Evolutionary conservation across 805 yeast species (phyloP).

Genomic region (Maudiozyma turicensis): DNA sequence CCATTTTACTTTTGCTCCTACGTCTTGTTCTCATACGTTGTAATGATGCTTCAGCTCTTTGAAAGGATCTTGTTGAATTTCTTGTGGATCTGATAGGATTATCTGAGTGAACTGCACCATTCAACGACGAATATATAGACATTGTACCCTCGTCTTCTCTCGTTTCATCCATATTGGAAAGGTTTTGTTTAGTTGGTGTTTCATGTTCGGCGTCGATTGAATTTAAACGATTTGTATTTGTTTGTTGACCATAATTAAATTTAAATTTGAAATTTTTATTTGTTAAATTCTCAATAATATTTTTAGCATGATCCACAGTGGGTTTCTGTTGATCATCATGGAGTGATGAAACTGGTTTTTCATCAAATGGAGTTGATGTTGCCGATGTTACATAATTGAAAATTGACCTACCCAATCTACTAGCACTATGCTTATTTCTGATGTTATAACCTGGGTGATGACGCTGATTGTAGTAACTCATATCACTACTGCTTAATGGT

Average conservation of each 20-base stretch:
- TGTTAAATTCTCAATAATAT: slow-evolving; percentile 19
- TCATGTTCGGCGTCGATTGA: neutral
- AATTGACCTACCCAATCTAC: slow-evolving; percentile 21
- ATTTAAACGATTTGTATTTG: neutral
- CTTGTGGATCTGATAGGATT: slow-evolving; percentile 30
- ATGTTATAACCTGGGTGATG: slow-evolving; percentile 6
- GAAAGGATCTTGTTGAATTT: slow-evolving; percentile 39
- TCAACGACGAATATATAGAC: slow-evolving; percentile 54
- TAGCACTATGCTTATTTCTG: slow-evolving; percentile 8
- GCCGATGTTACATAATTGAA: slow-evolving; percentile 16
- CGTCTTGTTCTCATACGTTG: slow-evolving; percentile 52
- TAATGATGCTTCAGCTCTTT: slow-evolving; percentile 57
- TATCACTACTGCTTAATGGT: slow-evolving; percentile 2
- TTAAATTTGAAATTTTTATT: slow-evolving; percentile 27
- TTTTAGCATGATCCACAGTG: slow-evolving; percentile 4
- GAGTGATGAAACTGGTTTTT: neutral
- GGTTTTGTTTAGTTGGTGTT: neutral
- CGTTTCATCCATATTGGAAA: slow-evolving; percentile 8
- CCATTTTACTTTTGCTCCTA: slow-evolving; percentile 38
- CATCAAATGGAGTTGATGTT: neutral
- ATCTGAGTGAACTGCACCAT: slow-evolving; percentile 28
- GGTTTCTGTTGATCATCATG: neutral
- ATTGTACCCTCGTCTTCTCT: slow-evolving; percentile 58
- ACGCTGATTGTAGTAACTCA: slow-evolving; percentile 5
- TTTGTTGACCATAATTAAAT: slow-evolving; percentile 19